Conservation (phyloP, 2,329 filamentous ascomycete species). For the Alternaria dauci region DNA sequence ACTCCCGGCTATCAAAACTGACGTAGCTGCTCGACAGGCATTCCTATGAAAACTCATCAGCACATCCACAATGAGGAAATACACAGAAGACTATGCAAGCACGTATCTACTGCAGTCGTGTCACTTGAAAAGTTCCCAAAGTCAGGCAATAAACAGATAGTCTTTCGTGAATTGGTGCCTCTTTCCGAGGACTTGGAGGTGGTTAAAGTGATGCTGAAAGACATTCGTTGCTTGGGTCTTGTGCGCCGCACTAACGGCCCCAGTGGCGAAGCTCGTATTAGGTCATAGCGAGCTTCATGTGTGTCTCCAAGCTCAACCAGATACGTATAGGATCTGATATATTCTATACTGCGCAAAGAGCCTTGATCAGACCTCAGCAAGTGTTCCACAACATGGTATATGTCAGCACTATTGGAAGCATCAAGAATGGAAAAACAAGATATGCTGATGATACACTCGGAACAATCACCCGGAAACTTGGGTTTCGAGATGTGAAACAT, state of each 20-base stretch:
- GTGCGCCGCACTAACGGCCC: not conserved
- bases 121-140: not conserved
- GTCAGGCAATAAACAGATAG: not conserved
- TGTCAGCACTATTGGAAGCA: not conserved
- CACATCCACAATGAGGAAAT: not conserved
- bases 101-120: not conserved
- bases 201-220: not conserved
- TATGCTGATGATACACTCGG: not conserved
- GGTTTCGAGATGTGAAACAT: not conserved
- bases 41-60: not conserved
- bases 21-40: constrained; percentile 2
- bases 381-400: not conserved
- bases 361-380: not conserved
- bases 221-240: not conserved
- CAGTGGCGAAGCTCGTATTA: not conserved
- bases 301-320: not conserved
- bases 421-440: not conserved
- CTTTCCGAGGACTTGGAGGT: not conserved
- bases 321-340: not conserved
- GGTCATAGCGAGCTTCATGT: not conserved
- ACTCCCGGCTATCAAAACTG: constrained; percentile 7
- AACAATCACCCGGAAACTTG: not conserved
- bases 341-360: not conserved
- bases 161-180: not conserved
- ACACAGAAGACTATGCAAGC: not conserved